These are phyloP conservation scores for Capsicum rhomboideum DNA, from an alignment of 257 asterid genomes.

Conservation along the genomic window DNA sequence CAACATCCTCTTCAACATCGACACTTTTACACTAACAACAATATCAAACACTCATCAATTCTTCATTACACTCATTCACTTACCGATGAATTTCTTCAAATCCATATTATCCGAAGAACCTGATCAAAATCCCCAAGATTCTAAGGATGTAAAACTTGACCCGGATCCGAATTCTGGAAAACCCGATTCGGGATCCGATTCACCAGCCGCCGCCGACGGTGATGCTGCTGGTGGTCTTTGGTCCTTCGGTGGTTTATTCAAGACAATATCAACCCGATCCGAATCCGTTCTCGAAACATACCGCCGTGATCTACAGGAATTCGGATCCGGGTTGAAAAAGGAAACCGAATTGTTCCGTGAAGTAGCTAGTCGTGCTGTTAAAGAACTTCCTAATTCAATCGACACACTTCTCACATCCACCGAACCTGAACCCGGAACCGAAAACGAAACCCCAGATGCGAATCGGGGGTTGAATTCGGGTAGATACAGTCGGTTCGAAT, in stretches of 20 bases:
- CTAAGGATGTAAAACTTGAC: constrained; percentile 18
- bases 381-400: constrained; percentile 88
- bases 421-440: constrained; percentile 60
- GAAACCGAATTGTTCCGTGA: constrained; percentile 76
- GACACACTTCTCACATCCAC: constrained; percentile 34
- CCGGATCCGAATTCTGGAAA: neutral
- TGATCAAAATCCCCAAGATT: constrained; percentile 31
- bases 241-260: constrained; percentile 66
- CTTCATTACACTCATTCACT: neutral
- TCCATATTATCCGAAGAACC: constrained; percentile 72
- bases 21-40: neutral
- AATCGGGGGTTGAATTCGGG: constrained; percentile 29
- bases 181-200: neutral
- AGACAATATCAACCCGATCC: constrained; percentile 48
- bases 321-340: constrained; percentile 62
- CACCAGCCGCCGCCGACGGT: neutral
- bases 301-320: constrained; percentile 72
- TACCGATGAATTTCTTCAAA: constrained; percentile 69
- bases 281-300: constrained; percentile 78
- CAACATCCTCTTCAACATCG: neutral
- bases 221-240: constrained; percentile 28
- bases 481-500: constrained; percentile 57
- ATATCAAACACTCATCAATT: neutral
- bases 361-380: constrained; percentile 79
- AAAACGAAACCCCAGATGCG: constrained; percentile 46